Conservation (phyloP, 768 basidiomycete genomes). For the Boletus fagicola region DNA sequence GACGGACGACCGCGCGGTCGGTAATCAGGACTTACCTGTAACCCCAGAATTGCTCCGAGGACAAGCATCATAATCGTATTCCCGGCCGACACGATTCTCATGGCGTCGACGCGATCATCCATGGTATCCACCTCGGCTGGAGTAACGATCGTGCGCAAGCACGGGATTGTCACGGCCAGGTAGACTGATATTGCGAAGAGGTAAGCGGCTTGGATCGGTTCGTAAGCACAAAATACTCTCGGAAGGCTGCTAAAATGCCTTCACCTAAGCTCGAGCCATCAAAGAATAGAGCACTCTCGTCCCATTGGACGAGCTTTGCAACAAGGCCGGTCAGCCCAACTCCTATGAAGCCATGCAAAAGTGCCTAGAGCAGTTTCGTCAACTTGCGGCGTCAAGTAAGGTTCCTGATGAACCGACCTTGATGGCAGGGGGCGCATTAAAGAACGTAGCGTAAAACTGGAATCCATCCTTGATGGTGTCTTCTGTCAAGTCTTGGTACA, state of each 20-base stretch:
- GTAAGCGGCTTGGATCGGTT: slow-evolving; percentile 55
- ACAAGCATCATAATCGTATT: slow-evolving; percentile 79
- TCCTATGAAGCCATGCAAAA: slow-evolving; percentile 82
- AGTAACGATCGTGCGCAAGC: slow-evolving; percentile 69
- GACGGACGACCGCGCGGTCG: background rate
- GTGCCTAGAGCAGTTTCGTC: slow-evolving; percentile 48
- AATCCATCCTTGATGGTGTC: slow-evolving; percentile 72
- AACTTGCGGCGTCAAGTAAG: background rate
- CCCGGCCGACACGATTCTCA: slow-evolving; percentile 80
- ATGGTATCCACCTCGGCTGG: slow-evolving; percentile 57
- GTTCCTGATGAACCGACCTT: slow-evolving; percentile 53
- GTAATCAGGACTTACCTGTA: slow-evolving; percentile 58
- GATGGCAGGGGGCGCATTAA: slow-evolving; percentile 88
- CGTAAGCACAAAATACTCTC: slow-evolving; percentile 12
- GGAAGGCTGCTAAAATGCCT: slow-evolving; percentile 17
- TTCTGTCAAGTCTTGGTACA: slow-evolving; percentile 68
- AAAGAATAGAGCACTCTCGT: slow-evolving; percentile 92
- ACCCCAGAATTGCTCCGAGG: slow-evolving; percentile 58
- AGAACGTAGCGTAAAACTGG: slow-evolving; percentile 91
- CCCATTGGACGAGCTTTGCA: slow-evolving; percentile 82
- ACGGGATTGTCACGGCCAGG: slow-evolving; percentile 76
- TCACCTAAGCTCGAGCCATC: slow-evolving; percentile 86
- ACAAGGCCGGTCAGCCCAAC: slow-evolving; percentile 74
- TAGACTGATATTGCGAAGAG: slow-evolving; percentile 79
- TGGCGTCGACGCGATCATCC: slow-evolving; percentile 69